Evolutionary conservation across 768 basidiomycete species (phyloP).

Genomic region (Suillus variegatus): DNA sequence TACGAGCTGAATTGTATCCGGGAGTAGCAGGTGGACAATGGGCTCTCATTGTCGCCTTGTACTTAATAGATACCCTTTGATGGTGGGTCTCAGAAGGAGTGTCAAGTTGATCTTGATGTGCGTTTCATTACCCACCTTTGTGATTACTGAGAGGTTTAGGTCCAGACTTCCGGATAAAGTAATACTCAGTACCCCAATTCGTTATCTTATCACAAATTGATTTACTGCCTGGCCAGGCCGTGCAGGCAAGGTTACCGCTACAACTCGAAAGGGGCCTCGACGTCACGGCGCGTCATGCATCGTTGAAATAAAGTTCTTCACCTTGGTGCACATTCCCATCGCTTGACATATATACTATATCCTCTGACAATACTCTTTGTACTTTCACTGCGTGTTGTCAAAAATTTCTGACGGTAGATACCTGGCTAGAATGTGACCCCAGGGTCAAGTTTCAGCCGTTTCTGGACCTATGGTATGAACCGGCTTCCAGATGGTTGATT

Average conservation of each 20-base stretch:
- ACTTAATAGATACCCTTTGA: constrained; percentile 22
- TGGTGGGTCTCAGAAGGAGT: not conserved
- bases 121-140: not conserved
- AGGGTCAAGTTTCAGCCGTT: no score
- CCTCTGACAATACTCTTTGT: not conserved
- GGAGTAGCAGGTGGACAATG: not conserved
- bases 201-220: not conserved
- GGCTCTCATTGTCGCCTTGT: not conserved
- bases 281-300: not conserved
- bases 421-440: no score
- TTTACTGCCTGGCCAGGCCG: not conserved
- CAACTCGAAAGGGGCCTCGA: not conserved
- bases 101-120: not conserved
- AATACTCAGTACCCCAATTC: not conserved
- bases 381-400: no score
- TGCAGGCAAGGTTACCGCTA: not conserved
- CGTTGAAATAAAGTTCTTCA: not conserved
- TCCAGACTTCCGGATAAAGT: not conserved
- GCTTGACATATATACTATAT: not conserved
- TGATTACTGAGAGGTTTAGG: not conserved
- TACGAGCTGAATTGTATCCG: no score
- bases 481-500: no score
- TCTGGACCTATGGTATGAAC: no score
- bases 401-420: no score
- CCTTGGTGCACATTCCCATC: not conserved